Base-by-base conservation (phyloP, 768 basidiomycete species). In the Suillus subalutaceus region DNA sequence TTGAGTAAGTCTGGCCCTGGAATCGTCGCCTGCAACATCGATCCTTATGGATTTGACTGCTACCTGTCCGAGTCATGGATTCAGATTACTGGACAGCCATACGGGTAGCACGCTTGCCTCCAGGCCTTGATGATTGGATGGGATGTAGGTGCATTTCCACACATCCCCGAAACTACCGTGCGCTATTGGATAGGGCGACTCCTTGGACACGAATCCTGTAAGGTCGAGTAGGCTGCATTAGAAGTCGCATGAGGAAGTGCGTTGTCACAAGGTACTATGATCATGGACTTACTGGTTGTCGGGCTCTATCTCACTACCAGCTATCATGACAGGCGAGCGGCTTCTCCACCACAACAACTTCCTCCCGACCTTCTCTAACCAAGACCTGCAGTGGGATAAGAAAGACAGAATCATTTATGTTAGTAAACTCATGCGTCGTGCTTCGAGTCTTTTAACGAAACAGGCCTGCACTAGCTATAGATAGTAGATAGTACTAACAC, bases 151-250 rank as follows among this genome's bases (percentile, higher is more conserved):
- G 38, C 63, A 67, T 43, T 60, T 67, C 63, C 66, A 67, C 1
- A 67, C 46, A 40, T 67, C 66, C 26, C 55, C 53, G 32, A 63
- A 63, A 35, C 50, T 66, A 63, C 65, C 65, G 12, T 56, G 60
- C 5, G 62, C 32, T 43, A 44, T 52, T 8, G 66, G 56, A 57
- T 57, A 44, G 8, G 63, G 10, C 18, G 30, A 63, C 32, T 64
- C 58, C 13, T 46, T 57, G n/a, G 9, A 15, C 35, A 65, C 5
- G 18, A 41, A 9, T 38, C 46, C 62, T 7, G 62, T 66, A 37
- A 66, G 62, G 41, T 66, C 62, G 8, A 26, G 26, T 32, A 48
- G 52, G 52, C 52, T 30, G 52, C 15, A 53, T 18, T 4, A 18
- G 4, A 62, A 52, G 4, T 43, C 26, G 15, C n/a, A 26, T 58